Percentiles rank a stretch among this genome's conserved stretches.
Conservation (phyloP, 495 filamentous ascomycete genomes). For the Podospora australis region DNA sequence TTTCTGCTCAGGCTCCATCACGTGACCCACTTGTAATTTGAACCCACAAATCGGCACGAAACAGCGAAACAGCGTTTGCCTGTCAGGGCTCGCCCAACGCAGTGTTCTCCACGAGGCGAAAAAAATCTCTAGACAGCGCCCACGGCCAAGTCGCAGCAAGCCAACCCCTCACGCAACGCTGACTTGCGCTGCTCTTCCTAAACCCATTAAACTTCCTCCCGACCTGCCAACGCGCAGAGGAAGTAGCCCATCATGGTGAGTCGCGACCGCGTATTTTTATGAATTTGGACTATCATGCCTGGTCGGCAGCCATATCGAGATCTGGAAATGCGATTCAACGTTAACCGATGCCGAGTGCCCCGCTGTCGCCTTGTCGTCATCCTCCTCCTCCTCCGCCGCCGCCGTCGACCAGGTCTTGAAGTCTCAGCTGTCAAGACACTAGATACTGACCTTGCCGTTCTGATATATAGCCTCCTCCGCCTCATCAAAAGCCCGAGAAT, state of each 20-base stretch:
- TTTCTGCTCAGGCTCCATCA: too few species aligned
- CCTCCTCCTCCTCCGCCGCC: conserved; percentile 6
- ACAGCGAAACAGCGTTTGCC: conserved; percentile 13
- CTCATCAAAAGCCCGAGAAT: conserved; percentile 97
- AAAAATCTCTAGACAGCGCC: conserved; percentile 28
- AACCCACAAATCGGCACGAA: conserved; percentile 27
- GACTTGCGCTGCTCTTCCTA: conserved; percentile 23
- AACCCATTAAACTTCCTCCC: conserved; percentile 21
- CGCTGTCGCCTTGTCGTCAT: conserved; percentile 5
- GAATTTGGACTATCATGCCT: background rate
- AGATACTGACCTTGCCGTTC: background rate
- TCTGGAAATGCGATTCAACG: too few species aligned
- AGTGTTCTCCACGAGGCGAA: conserved; percentile 28
- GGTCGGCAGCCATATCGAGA: background rate
- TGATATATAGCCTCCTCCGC: conserved; percentile 76
- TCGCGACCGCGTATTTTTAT: conserved; percentile 5
- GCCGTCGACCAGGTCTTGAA: background rate
- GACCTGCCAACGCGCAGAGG: conserved; percentile 27
- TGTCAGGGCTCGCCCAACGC: conserved; percentile 25
- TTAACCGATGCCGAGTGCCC: background rate
- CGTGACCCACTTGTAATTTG: conserved; percentile 25
- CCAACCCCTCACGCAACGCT: conserved; percentile 22
- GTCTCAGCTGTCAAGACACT: too few species aligned
- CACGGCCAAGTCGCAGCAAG: conserved; percentile 26
- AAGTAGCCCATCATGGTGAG: conserved; percentile 39